Conservation (phyloP, 257 asterid genomes). For the Capsicum pubescens region DNA sequence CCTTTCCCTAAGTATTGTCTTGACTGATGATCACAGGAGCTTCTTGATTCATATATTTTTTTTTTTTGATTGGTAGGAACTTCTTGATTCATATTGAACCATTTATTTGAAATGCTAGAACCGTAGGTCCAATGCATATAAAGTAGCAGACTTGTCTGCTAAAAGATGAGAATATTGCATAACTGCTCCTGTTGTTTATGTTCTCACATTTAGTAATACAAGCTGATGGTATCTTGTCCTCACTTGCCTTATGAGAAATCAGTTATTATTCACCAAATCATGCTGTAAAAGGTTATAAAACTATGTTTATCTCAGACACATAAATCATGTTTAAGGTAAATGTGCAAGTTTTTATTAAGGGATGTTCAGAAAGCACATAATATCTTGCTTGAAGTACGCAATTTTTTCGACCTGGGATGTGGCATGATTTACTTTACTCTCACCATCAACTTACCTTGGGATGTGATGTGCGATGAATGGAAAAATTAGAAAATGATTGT, state of each 20-base stretch:
- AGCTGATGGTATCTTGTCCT: not conserved
- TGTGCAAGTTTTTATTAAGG: not conserved
- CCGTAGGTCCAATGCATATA: not conserved
- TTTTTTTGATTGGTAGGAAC: not conserved
- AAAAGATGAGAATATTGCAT: not conserved
- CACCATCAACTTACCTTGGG: conserved; percentile 15
- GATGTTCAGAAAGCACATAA: not conserved
- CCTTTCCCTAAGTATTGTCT: not conserved
- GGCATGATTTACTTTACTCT: not conserved
- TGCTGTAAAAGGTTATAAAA: not conserved
- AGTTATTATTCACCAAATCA: not conserved
- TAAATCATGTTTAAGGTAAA: conserved; percentile 17
- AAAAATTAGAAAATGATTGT: not conserved
- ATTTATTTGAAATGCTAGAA: not conserved
- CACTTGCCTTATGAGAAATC: conserved; percentile 4
- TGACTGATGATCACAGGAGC: conserved; percentile 4
- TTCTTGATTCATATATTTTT: not conserved
- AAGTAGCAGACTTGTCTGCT: not conserved
- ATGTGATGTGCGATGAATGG: not conserved
- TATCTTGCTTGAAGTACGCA: conserved; percentile 14
- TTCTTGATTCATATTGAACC: conserved; percentile 8
- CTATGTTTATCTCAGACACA: not conserved
- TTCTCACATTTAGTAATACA: not conserved
- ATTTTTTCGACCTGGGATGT: not conserved
- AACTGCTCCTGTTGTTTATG: conserved; percentile 18